Conservation (phyloP, 2,329 filamentous ascomycete species). For the Cytospora piceicola region DNA sequence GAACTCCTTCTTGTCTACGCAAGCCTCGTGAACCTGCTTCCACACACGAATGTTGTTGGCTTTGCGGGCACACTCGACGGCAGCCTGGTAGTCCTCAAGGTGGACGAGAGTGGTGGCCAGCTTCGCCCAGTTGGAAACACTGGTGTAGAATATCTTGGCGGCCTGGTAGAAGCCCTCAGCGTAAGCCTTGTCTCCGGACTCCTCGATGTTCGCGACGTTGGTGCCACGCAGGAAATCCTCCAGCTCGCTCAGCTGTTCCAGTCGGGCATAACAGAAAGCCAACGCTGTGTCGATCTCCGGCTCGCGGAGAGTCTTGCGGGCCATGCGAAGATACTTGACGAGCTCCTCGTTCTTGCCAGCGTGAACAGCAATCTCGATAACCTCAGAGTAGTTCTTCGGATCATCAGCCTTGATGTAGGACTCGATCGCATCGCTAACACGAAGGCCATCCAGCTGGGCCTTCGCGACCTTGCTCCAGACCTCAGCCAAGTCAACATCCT, state of each 20-base stretch:
- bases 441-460: constrained; percentile 93
- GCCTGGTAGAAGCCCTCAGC: constrained; percentile 93
- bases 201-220: constrained; percentile 94
- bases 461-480: constrained; percentile 99
- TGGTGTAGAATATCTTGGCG: constrained; percentile 97
- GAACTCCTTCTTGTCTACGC: constrained; percentile 98
- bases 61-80: constrained; percentile 96
- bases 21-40: constrained; percentile 97
- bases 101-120: constrained; percentile 97
- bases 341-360: constrained; percentile 98
- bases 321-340: constrained; percentile 95
- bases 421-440: constrained; percentile 88
- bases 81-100: constrained; percentile 93
- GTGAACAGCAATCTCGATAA: constrained; percentile 93
- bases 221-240: constrained; percentile 94
- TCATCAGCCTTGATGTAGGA: constrained; percentile 97
- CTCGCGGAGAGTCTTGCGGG: constrained; percentile 93
- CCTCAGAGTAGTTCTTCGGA: constrained; percentile 89
- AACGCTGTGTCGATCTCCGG: constrained; percentile 90
- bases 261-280: constrained; percentile 89
- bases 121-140: constrained; percentile 99
- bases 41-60: constrained; percentile 99
- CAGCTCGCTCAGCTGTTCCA: constrained; percentile 88
- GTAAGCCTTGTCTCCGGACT: constrained; percentile 97
- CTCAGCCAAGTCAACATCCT: constrained; percentile 89